Evolutionary conservation across 257 asterid genomes (phyloP), one percentile per base, ranked within the genome.

Genomic region (Echites panduratus): DNA sequence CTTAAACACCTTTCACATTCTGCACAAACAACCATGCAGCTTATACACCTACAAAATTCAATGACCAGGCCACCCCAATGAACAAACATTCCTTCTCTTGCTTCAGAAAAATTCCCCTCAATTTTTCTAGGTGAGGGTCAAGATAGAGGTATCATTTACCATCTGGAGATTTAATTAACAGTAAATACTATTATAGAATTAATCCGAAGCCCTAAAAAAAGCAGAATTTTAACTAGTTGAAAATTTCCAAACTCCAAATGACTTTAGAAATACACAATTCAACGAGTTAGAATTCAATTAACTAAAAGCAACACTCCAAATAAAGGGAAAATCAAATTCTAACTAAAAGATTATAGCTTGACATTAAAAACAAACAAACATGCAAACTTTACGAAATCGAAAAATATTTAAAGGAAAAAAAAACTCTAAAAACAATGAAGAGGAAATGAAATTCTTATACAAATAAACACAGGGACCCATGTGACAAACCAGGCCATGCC

Each of bases 401-500:
- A 20, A 54, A 45, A 44, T n/a, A 13, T 9, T 38, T 14, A 68
- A 16, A 43, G 0, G 40, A 40, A 71, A 20, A 24, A 16, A 0
- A 17, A 56, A 10, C 5, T 6, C n/a, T 11, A 22, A 20, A 26
- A 41, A 70, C 54, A 2, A 1, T 5, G 2, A 40, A 13, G 45
- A 40, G 22, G n/a, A 10, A 40, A 9, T 12, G 68, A 56, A 54
- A 2, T 43, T 66, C 20, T 22, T 50, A 50, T 16, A 50, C 20
- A 50, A 50, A 75, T 29, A 22, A 19, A 14, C 0, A 24, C 45
- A 44, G 35, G n/a, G 45, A 41, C 5, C 12, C 35, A 11, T 22
- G 44, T 16, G 26, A 69, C 17, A 32, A 44, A 92, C 98, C 97
- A 93, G 53, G 64, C 90, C 86, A 70, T 90, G 90, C 65, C 90